Evolutionary conservation across 163 green algal genomes (phyloP), one percentile per base, ranked within the genome.

Genomic region (Prototheca cutis): DNA sequence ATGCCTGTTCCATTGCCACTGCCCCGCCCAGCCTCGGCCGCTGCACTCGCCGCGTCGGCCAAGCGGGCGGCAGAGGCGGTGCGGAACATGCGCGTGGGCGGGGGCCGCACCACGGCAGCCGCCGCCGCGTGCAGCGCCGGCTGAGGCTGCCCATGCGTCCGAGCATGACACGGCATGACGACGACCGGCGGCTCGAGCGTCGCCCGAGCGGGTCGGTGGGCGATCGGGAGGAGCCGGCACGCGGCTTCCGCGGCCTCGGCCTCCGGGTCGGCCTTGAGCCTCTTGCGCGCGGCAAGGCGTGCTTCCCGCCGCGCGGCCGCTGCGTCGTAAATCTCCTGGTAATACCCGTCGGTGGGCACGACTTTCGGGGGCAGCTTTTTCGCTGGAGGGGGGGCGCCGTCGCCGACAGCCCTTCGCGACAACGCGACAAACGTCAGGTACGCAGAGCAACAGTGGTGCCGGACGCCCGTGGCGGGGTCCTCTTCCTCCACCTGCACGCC

Each of bases 341-440:
- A 71, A 45, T 76, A 61, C 0, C 40, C 13, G 19, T 52, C 67
- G 17, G 58, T 72, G 27, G 82, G 82, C 5, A 67, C 55, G n/a
- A 88, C 73, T 17, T 32, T 54, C 19, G 69, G 65, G 40, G 60
- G 58, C 21, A 45, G 49, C 51, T 55, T 45, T 40, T 42, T 61
- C 4, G 25, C 17, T 4, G 39, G 52, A 34, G 18, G 55, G 6
- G 30, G n/a, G 1, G 23, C 21, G 3, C 25, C 48, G 28, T 58
- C 47, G 8, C 19, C 33, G 24, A 48, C 23, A 48, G 55, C 58
- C 52, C 48, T 47, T 55, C 65, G 23, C 34, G 61, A 28, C 8
- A 83, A 52, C 6, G 73, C 68, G 48, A 94, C 86, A 73, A 94
- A 94, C 0, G 85, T 89, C 24, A 94, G 78, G 69, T 93, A 89